Conservation (phyloP, 805 yeast species). For the Kodamaea restingae region DNA sequence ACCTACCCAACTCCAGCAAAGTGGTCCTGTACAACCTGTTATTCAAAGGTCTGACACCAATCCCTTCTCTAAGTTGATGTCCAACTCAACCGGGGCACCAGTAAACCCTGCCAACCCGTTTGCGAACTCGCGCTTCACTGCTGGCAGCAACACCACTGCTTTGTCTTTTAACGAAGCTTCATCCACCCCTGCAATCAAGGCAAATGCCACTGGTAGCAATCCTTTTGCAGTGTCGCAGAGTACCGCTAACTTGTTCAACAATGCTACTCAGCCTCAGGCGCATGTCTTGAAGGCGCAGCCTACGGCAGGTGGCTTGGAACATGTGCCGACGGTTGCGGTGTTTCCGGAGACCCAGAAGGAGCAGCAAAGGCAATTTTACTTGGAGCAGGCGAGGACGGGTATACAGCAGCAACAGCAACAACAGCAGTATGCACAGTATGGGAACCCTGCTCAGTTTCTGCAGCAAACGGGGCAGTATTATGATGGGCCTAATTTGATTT, state of each 20-base stretch:
- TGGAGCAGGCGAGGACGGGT: constrained; percentile 35
- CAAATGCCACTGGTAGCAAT: constrained; percentile 50
- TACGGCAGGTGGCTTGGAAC: constrained; percentile 73
- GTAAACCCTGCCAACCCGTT: constrained; percentile 45
- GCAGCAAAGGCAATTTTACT: constrained; percentile 32
- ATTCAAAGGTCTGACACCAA: constrained; percentile 32
- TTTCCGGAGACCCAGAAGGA: constrained; percentile 61
- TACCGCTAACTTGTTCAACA: constrained; percentile 30
- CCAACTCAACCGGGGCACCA: constrained; percentile 17
- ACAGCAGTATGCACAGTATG: constrained; percentile 13
- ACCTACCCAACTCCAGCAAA: constrained; percentile 7
- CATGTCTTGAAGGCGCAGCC: constrained; percentile 44
- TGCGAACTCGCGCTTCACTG: constrained; percentile 35
- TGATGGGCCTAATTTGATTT: constrained; percentile 25
- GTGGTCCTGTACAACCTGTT: constrained; percentile 10
- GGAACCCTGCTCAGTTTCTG: constrained; percentile 12
- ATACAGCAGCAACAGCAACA: constrained; percentile 26
- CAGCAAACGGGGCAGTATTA: constrained; percentile 8
- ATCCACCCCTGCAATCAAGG: constrained; percentile 22
- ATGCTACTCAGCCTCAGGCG: constrained; percentile 19
- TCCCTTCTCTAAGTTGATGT: constrained; percentile 29
- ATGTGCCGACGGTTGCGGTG: constrained; percentile 60
- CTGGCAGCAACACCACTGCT: constrained; percentile 29
- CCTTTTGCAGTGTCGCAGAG: constrained; percentile 51
- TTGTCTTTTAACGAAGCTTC: constrained; percentile 18